phyloP scores from a whole-genome alignment of 2,329 filamentous ascomycete species.

The Fusarium sp. region DNA sequence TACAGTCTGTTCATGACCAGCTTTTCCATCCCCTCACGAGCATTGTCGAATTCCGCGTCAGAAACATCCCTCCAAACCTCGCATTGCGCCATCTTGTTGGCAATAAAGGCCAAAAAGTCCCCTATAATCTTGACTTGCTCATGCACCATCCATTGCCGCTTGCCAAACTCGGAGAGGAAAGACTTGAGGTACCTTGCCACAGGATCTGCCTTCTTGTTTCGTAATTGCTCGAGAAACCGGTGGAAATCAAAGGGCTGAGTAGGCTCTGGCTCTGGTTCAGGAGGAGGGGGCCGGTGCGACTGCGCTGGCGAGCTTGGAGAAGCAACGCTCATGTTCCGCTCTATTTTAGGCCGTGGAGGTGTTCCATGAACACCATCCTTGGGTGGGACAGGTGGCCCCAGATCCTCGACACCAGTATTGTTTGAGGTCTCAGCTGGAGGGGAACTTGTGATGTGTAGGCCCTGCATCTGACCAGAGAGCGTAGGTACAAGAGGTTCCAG shows the following conservation, averaged over 20 bases:
- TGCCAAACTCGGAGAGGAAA: conserved; percentile 92
- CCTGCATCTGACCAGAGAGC: conserved; percentile 59
- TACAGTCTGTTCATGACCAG: conserved; percentile 98
- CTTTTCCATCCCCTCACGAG: conserved; percentile 98
- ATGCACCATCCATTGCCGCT: conserved; percentile 99
- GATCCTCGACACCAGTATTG: conserved; percentile 54
- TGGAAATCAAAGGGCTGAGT: conserved; percentile 96
- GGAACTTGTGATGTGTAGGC: conserved; percentile 53
- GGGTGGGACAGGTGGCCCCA: conserved; percentile 66
- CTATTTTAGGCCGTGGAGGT: conserved; percentile 51
- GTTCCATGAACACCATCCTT: conserved; percentile 63
- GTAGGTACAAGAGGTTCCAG: conserved; percentile 74
- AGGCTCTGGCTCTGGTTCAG: conserved; percentile 81
- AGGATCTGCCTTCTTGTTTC: conserved; percentile 96
- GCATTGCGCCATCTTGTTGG: conserved; percentile 97
- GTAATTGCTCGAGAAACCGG: conserved; percentile 92
- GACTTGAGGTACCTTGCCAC: conserved; percentile 96
- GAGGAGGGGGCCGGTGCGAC: conserved; percentile 72
- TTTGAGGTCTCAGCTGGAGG: conserved; percentile 50
- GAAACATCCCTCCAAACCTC: conserved; percentile 97
- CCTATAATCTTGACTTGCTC: conserved; percentile 99
- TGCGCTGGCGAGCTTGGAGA: conserved; percentile 60
- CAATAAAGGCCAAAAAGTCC: conserved; percentile 95
- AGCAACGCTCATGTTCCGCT: conserved; percentile 45
- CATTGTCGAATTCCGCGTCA: conserved; percentile 97